phyloP scores from a whole-genome alignment of 1,284 basidiomycete genomes.

The Moniliophthora roreri region DNA sequence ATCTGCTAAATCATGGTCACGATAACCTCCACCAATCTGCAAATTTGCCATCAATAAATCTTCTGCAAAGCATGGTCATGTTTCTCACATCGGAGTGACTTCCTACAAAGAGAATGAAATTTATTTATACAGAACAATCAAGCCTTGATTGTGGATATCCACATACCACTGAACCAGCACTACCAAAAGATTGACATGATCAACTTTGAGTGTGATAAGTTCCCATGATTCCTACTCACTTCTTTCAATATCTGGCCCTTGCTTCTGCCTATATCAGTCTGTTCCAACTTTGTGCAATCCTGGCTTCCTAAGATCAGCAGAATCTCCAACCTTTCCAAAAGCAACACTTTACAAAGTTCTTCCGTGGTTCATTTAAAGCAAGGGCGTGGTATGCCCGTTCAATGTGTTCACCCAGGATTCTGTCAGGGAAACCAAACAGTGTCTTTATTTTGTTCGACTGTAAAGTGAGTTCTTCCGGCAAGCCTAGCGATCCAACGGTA shows the following conservation, averaged over 20 bases:
- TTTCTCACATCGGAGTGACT: slow-evolving; percentile 67
- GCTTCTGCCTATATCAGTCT: slow-evolving; percentile 48
- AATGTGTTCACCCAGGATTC: slow-evolving; percentile 58
- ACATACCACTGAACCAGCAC: slow-evolving; percentile 69
- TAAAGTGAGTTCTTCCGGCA: slow-evolving; percentile 61
- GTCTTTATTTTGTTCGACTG: slow-evolving; percentile 37
- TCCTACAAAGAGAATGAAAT: slow-evolving; percentile 37
- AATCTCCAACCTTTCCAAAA: background rate
- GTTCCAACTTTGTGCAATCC: slow-evolving; percentile 63
- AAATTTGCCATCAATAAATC: slow-evolving; percentile 7
- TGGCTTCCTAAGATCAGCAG: slow-evolving; percentile 23
- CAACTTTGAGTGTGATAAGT: background rate
- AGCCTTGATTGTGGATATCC: background rate
- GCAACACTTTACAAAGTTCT: slow-evolving; percentile 56
- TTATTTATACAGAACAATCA: slow-evolving; percentile 1
- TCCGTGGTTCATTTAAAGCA: slow-evolving; percentile 62
- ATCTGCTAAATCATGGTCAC: slow-evolving; percentile 67
- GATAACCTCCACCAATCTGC: slow-evolving; percentile 69
- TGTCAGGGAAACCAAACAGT: slow-evolving; percentile 66
- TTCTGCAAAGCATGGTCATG: slow-evolving; percentile 18
- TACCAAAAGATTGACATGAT: slow-evolving; percentile 26
- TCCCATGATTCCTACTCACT: slow-evolving; percentile 31
- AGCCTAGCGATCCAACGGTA: slow-evolving; percentile 67
- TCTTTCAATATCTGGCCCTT: slow-evolving; percentile 65
- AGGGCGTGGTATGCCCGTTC: slow-evolving; percentile 65